Conservation (phyloP, 192 early-diverging fungal species). For the Podila minutissima region DNA sequence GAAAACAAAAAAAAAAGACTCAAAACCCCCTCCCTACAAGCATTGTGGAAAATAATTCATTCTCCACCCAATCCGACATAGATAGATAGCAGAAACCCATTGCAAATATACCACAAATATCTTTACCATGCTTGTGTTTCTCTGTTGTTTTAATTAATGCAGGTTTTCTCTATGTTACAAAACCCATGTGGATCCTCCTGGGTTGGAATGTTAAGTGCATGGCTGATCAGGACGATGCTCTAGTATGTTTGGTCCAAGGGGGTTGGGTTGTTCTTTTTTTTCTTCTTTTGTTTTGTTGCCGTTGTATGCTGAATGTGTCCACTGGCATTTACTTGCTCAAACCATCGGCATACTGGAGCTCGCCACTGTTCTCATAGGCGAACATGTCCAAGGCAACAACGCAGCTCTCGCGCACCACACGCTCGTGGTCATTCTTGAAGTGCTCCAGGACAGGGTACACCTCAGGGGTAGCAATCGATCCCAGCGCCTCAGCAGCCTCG, state of each 20-base stretch:
- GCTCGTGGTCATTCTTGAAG: constrained; percentile 79
- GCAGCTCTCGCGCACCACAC: constrained; percentile 92
- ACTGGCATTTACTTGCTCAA: constrained; percentile 41
- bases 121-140: no score
- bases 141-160: no score
- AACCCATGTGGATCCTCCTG: no score
- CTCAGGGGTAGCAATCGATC: constrained; percentile 93
- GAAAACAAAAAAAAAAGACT: background rate
- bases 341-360: constrained; percentile 88
- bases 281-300: background rate
- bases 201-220: no score
- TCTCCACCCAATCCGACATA: no score
- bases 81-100: no score
- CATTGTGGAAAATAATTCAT: no score
- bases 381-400: constrained; percentile 96
- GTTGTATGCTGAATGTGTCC: background rate
- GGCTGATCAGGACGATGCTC: no score
- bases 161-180: no score
- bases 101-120: no score
- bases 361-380: constrained; percentile 86
- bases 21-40: background rate
- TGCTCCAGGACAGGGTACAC: constrained; percentile 76
- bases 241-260: no score
- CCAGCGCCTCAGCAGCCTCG: constrained; percentile 97
- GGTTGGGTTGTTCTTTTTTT: background rate